Base-by-base conservation (phyloP, 148 eudicot genomes). In the Tetragonia tetragonoides region DNA sequence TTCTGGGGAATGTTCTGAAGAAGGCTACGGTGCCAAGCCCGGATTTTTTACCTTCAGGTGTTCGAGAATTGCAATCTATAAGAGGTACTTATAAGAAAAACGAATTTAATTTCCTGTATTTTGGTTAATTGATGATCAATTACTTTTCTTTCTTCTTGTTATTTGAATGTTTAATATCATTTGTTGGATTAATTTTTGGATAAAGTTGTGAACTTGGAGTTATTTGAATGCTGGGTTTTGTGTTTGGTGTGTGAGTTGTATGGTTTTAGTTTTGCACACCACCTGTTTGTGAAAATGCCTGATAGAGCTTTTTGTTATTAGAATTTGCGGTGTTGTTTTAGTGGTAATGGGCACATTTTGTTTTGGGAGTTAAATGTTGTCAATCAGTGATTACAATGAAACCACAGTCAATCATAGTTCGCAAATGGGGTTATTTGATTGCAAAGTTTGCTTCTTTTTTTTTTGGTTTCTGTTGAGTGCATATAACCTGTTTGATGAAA, bases 281-380 rank as follows among this genome's bases (percentile, higher is more conserved):
- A 68, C 21, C 8, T 82, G 84, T 77, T 77, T 78, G 84, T 77
- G 40, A 59, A 77, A 77, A 82, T 82, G 78, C 24, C 40, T 16
- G 8, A 65, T 1, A 23, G 46, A 71, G 46, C 47, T 49, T 3
- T 34, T 51, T 49, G 12, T 37, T 42, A 51, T 21, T 4, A 0
- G 47, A 11, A 8, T 14, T 28, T 39, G 47, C 21, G 9, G 3
- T 17, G 51, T 12, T 49, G 20, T 4, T 23, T 17, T n/a, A 21
- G 6, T 38, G 46, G 39, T 77, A 53, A 54, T 54, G 61, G 3
- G 47, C 20, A 10, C 18, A 5, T 20, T 39, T 41, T 28, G 34
- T 28, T 28, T 28, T 28, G 34, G 34, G 34, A 28, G 34, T 28
- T 28, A 28, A 0, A 0, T 28, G 34, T 28, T 0, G 34, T 28